These are phyloP conservation scores for Botryococcus braunii DNA, from an alignment of 163 green algal species.

Conservation along the genomic window DNA sequence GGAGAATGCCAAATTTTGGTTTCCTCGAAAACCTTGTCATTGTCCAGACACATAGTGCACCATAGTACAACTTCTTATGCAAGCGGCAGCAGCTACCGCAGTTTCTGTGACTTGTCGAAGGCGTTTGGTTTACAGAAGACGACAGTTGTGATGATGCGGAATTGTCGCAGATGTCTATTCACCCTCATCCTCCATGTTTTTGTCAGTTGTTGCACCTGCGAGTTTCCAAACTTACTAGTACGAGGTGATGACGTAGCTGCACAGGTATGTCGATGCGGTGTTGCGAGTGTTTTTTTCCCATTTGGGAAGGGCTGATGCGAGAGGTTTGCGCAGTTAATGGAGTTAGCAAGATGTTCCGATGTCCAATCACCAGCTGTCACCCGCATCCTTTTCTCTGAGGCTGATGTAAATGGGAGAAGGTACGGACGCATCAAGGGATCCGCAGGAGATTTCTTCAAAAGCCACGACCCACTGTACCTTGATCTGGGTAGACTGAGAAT, in stretches of 20 bases:
- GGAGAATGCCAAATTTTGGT: too few species aligned
- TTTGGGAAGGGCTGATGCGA: background rate
- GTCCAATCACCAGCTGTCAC: conserved; percentile 79
- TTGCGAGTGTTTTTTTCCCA: background rate
- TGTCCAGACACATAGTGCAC: too few species aligned
- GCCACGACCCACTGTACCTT: background rate
- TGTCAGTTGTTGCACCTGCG: too few species aligned
- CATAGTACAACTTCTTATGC: too few species aligned
- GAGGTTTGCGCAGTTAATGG: conserved; percentile 39
- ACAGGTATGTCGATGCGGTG: background rate
- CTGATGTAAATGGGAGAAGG: conserved; percentile 60
- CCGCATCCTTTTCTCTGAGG: conserved; percentile 76
- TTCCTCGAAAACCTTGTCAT: too few species aligned
- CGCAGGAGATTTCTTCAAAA: background rate
- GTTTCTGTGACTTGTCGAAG: too few species aligned
- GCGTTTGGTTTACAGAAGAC: too few species aligned
- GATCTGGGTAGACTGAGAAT: background rate
- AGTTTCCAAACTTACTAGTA: background rate
- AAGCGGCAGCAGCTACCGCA: too few species aligned
- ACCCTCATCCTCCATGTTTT: too few species aligned
- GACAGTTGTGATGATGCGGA: too few species aligned
- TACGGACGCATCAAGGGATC: conserved; percentile 12
- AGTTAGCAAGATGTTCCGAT: conserved; percentile 61
- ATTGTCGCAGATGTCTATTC: too few species aligned
- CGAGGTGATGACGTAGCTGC: background rate